Evolutionary conservation across 768 basidiomycete species (phyloP), one percentile per base, ranked within the genome.

Genomic region (Leccinum incarnatum): DNA sequence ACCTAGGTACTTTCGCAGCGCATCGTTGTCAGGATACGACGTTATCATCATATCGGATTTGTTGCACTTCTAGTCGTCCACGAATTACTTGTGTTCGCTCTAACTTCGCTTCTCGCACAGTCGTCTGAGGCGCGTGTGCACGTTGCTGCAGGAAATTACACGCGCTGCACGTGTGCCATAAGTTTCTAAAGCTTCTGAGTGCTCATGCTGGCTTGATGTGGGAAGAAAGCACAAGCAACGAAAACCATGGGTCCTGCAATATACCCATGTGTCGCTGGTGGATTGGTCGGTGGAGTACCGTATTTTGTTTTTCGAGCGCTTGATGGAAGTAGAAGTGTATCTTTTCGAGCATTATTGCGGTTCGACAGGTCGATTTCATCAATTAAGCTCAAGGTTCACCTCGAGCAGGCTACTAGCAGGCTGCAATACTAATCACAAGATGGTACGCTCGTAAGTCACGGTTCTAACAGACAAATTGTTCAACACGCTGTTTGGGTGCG

Each of bases 1-100:
- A 6, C 11, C 53, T 51, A 72, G 72, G 40, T 8, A 40, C 36
- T 67, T 27, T 51, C 61, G 54, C 54, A 57, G 10, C 25, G 27
- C 50, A 34, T 37, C 54, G 68, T 56, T 70, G 54, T 15, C 46
- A 47, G 75, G 76, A 1, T 89, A 79, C 68, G 86, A 89, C 62
- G 64, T 81, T 17, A 75, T 90, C 52, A 80, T 91, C 57, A 77
- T 88, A 50, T 89, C 87, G 3, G 88, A 91, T 72, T 76, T 92
- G 11, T 77, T 91, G 25, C 86, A 89, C 70, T 89, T 90, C 67
- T 76, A 83, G 66, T 64, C 65, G 54, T 86, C 83, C 89, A 89
- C 68, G 78, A 76, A 56, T 78, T 70, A 21, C 78, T 89, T 37
- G 67, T 90, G 25, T 60, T 69, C 4, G 86, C 87, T 7, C 68